These are phyloP conservation scores for Psilocybe tampanensis DNA, from an alignment of 768 basidiomycete species.

Conservation along the genomic window DNA sequence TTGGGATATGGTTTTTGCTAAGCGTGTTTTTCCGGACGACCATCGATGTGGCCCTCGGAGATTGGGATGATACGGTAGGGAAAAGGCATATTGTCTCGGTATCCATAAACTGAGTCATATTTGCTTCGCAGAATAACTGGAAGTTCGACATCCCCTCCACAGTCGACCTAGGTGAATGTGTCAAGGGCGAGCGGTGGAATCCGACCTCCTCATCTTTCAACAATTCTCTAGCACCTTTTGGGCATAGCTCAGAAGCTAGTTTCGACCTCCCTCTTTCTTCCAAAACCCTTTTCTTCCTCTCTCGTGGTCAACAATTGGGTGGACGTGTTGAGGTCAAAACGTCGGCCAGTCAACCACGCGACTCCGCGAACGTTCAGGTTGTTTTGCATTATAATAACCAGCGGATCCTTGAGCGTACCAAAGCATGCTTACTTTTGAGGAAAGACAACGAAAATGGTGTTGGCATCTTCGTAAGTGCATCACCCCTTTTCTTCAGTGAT, in stretches of 20 bases:
- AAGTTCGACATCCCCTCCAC: constrained; percentile 8
- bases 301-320: neutral
- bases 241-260: neutral
- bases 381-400: neutral
- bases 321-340: neutral
- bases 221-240: too few relatives aligned
- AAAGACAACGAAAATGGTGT: constrained; percentile 4
- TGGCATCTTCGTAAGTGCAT: constrained; percentile 6
- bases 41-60: neutral
- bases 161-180: constrained; percentile 7
- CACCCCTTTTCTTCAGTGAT: neutral
- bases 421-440: neutral
- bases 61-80: neutral
- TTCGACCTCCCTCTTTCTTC: constrained; percentile 11
- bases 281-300: constrained; percentile 1
- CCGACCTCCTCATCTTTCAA: neutral
- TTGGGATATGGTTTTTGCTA: constrained; percentile 1
- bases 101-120: neutral
- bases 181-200: constrained; percentile 10
- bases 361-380: constrained; percentile 1
- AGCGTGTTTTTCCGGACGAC: neutral
- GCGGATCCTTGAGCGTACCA: neutral
- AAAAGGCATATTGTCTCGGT: neutral
- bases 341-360: neutral
- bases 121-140: neutral